Conservation (phyloP, 345 rosid genomes). For the Brassica nigra region DNA sequence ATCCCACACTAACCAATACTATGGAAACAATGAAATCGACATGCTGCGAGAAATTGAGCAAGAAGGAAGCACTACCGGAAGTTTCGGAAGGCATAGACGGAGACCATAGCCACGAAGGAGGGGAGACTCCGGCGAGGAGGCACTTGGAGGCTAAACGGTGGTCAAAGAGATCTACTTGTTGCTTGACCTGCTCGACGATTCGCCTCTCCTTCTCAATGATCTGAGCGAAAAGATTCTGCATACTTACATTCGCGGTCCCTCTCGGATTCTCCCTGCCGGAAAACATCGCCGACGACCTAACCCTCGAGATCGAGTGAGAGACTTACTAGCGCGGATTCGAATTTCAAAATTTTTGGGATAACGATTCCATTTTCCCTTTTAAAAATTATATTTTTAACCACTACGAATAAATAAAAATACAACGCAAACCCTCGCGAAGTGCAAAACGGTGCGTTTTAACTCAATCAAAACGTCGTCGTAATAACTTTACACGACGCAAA, state of each 20-base stretch:
- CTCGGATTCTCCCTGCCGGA: slow-evolving; percentile 35
- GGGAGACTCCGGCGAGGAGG: slow-evolving; percentile 64
- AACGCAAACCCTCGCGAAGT: not conserved
- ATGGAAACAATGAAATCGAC: not conserved
- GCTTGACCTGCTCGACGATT: slow-evolving; percentile 60
- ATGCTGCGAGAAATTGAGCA: slow-evolving; percentile 21
- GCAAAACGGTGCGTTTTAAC: slow-evolving; percentile 5
- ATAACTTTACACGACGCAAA: too few species aligned
- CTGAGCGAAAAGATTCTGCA: slow-evolving; percentile 66
- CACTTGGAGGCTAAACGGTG: slow-evolving; percentile 71
- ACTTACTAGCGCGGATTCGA: slow-evolving; percentile 37
- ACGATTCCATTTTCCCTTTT: not conserved
- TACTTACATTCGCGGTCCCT: slow-evolving; percentile 37
- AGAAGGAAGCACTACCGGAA: slow-evolving; percentile 40
- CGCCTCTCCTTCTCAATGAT: slow-evolving; percentile 69
- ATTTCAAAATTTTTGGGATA: slow-evolving; percentile 39
- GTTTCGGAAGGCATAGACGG: slow-evolving; percentile 43
- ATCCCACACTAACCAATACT: not conserved
- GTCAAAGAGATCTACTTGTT: slow-evolving; percentile 64
- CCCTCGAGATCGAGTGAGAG: slow-evolving; percentile 27
- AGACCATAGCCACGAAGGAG: slow-evolving; percentile 75
- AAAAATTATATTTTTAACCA: not conserved
- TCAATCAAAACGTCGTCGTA: too few species aligned
- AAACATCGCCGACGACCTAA: slow-evolving; percentile 30
- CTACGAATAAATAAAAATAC: not conserved